Evolutionary conservation across 2,329 filamentous ascomycete species (phyloP), one percentile per base, ranked within the genome.

Genomic region (Alternaria solani): DNA sequence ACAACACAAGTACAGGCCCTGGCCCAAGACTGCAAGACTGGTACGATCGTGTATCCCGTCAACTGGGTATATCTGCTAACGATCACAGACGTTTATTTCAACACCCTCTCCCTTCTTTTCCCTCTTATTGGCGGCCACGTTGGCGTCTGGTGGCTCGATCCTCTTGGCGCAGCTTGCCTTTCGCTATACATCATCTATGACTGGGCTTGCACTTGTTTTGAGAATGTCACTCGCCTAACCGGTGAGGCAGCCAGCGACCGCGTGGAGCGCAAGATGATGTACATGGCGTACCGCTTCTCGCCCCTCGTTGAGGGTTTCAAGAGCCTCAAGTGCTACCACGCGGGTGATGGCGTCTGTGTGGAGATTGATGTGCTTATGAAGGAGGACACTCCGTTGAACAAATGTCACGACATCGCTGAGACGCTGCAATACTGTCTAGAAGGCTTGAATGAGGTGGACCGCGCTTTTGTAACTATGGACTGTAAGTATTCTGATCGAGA

Each of bases 171-270:
- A 4, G 84, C 85, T 0, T 68, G 90, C 0, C 80, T 91, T 0
- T 89, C 88, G 0, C 75, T 90, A 5, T 90, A 85, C 78, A 89
- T 91, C 73, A 90, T 91, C 66, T 87, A 86, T 75, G 89, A 91
- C 76, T 91, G 88, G 89, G 85, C 85, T 1, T 81, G 83, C 46
- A 90, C 88, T 0, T 87, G 83, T 61, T 81, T 88, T 48, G 82
- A 86, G 55, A 88, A 89, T 65, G 83, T 89, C 47, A 83, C 83
- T 1, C 82, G 87, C 2, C 78, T 89, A 5, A 86, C 85, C 0
- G 87, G 87, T n/a, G 81, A 85, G 52, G 85, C 85, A 0, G 86
- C 86, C 0, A 80, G 82, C 2, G 79, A 84, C 3, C 76, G 81
- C 5, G 78, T 85, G 41, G 79, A 83, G 25, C 83, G 86, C 63